Evolutionary conservation across 805 yeast genomes (phyloP).

Genomic region (Kluyveromyces aestuarii): DNA sequence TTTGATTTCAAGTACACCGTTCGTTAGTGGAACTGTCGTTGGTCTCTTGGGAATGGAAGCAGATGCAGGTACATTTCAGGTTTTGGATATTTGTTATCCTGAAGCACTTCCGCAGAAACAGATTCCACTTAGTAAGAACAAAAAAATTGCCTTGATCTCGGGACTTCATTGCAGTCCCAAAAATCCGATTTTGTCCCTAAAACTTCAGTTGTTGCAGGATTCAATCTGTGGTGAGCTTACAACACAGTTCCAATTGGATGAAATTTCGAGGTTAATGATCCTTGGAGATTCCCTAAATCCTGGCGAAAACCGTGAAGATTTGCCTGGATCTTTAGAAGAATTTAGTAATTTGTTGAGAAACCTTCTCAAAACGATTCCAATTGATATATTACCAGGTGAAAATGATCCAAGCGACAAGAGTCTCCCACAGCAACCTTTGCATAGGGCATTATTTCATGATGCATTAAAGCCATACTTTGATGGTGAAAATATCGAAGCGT

Average conservation of each 20-base stretch:
- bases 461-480: conserved; percentile 35
- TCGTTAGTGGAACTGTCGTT: conserved; percentile 85
- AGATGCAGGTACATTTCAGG: conserved; percentile 74
- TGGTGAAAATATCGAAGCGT: conserved; percentile 29
- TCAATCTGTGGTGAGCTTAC: conserved; percentile 66
- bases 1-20: conserved; percentile 41
- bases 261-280: conserved; percentile 45
- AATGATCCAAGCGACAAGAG: conserved; percentile 78
- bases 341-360: conserved; percentile 54
- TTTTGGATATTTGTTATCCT: conserved; percentile 73
- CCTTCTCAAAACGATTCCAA: conserved; percentile 50
- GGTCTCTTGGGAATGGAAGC: conserved; percentile 84
- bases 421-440: conserved; percentile 88
- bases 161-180: conserved; percentile 56
- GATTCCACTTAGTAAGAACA: conserved; percentile 13
- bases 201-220: conserved; percentile 53
- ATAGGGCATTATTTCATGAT: conserved; percentile 54
- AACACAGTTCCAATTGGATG: conserved; percentile 24
- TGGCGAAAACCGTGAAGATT: conserved; percentile 30
- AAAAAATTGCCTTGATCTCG: conserved; percentile 61
- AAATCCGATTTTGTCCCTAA: conserved; percentile 32
- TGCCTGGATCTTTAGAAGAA: conserved; percentile 44
- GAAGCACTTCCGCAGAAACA: conserved; percentile 47
- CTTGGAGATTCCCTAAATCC: conserved; percentile 61
- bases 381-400: conserved; percentile 76